Percentiles rank a stretch among this genome's conserved stretches.
These are phyloP conservation scores for Corynascus novoguineensis DNA, from an alignment of 495 filamentous ascomycete genomes.

Conservation along the genomic window DNA sequence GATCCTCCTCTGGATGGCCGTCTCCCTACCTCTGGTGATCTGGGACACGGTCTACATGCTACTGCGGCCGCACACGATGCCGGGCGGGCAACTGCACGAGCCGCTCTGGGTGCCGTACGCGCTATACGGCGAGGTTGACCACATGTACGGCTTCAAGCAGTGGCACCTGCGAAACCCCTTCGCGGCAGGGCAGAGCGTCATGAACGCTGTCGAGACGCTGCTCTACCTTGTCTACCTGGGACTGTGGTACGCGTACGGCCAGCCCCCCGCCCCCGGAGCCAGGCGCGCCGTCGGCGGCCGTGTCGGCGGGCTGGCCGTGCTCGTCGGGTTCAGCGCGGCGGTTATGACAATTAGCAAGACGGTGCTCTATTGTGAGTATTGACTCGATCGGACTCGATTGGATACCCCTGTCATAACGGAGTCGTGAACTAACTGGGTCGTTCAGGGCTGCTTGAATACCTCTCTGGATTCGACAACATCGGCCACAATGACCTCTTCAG, in stretches of 20 bases:
- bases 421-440: background rate
- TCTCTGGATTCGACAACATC: slow-evolving; percentile 70
- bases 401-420: too few relatives aligned
- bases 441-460: slow-evolving; percentile 72
- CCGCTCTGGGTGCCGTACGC: slow-evolving; percentile 75
- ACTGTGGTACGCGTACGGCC: slow-evolving; percentile 46
- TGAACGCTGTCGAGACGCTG: slow-evolving; percentile 70
- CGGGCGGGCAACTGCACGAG: slow-evolving; percentile 66
- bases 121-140: slow-evolving; percentile 74
- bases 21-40: slow-evolving; percentile 74
- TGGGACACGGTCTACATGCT: slow-evolving; percentile 84
- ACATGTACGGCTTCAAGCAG: slow-evolving; percentile 79
- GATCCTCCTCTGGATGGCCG: slow-evolving; percentile 64
- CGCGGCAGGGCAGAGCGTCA: slow-evolving; percentile 63
- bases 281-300: slow-evolving; percentile 48
- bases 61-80: slow-evolving; percentile 78
- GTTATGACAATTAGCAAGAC: slow-evolving; percentile 89
- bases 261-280: slow-evolving; percentile 34
- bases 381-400: background rate
- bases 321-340: slow-evolving; percentile 62
- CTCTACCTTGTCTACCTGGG: slow-evolving; percentile 67
- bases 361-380: slow-evolving; percentile 71
- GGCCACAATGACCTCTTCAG: slow-evolving; percentile 61
- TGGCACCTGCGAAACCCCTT: slow-evolving; percentile 70
- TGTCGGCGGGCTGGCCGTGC: slow-evolving; percentile 55